Evolutionary conservation across 208 protist genomes (phyloP).

Genomic region (Trypanosoma mega): DNA sequence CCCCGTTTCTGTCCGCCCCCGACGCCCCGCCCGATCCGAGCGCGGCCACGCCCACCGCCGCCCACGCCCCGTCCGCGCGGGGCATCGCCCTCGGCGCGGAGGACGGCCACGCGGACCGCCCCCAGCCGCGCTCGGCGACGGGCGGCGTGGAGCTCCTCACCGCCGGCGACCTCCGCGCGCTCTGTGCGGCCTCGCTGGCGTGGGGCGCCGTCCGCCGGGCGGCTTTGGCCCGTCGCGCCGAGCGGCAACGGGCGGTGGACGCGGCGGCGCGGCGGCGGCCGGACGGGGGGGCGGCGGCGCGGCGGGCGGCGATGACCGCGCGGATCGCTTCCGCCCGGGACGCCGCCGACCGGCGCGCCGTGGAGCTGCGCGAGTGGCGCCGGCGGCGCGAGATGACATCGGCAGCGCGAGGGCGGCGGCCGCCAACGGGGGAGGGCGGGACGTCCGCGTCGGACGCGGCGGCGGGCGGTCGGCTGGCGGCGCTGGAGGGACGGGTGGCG

Average conservation of each 20-base stretch:
- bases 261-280: slow-evolving; percentile 4
- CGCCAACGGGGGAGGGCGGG: not conserved
- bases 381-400: slow-evolving; percentile 31
- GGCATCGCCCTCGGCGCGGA: no score
- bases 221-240: slow-evolving; percentile 24
- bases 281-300: slow-evolving; percentile 17
- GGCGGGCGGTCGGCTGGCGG: slow-evolving; percentile 33
- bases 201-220: slow-evolving; percentile 35
- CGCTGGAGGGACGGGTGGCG: slow-evolving; percentile 38
- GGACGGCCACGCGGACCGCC: not conserved
- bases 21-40: not conserved
- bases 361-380: slow-evolving; percentile 36
- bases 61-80: no score
- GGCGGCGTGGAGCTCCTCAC: no score
- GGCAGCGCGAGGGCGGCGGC: slow-evolving; percentile 19
- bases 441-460: not conserved
- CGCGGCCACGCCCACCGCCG: no score
- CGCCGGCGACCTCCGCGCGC: not conserved
- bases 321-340: slow-evolving; percentile 35
- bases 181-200: slow-evolving; percentile 5
- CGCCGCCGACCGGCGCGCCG: slow-evolving; percentile 25
- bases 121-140: no score
- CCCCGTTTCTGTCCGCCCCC: not conserved
- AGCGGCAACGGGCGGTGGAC: slow-evolving; percentile 19
- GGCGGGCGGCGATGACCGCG: slow-evolving; percentile 35